A percentile compares a stretch with the other conserved stretches of the same genome.
phyloP scores from a whole-genome alignment of 177 flowering plant genomes.

The Vitis hybrid region DNA sequence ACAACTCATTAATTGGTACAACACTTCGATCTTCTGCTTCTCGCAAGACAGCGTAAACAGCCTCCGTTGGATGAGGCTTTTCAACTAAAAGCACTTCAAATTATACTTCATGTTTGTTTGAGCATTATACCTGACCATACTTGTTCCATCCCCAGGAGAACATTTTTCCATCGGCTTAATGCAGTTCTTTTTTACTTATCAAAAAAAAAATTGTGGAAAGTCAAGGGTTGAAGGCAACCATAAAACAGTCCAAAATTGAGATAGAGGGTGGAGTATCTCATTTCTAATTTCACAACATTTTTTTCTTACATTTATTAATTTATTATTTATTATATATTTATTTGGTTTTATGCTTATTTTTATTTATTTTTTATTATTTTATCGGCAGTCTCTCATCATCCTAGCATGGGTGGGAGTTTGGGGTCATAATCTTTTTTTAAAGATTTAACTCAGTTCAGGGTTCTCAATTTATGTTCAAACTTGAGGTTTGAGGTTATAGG shows the following conservation, averaged over 20 bases:
- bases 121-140: slow-evolving; percentile 85
- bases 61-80: no score
- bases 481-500: neutral
- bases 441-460: neutral
- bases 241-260: neutral
- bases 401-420: no score
- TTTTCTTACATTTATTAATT: neutral
- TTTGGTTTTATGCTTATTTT: no score
- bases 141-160: slow-evolving; percentile 99
- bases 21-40: no score
- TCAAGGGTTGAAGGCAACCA: neutral
- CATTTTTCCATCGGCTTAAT: slow-evolving; percentile 45
- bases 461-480: neutral
- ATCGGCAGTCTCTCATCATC: neutral
- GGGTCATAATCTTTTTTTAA: neutral
- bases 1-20: no score
- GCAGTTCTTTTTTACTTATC: no score
- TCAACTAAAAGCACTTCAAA: no score
- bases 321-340: neutral
- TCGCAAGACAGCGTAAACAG: no score
- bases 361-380: neutral
- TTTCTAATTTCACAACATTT: neutral
- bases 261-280: neutral
- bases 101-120: neutral
- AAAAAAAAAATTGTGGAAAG: neutral